These are phyloP conservation scores for Lindgomyces ingoldianus DNA, from an alignment of 495 filamentous ascomycete species.

Conservation along the genomic window DNA sequence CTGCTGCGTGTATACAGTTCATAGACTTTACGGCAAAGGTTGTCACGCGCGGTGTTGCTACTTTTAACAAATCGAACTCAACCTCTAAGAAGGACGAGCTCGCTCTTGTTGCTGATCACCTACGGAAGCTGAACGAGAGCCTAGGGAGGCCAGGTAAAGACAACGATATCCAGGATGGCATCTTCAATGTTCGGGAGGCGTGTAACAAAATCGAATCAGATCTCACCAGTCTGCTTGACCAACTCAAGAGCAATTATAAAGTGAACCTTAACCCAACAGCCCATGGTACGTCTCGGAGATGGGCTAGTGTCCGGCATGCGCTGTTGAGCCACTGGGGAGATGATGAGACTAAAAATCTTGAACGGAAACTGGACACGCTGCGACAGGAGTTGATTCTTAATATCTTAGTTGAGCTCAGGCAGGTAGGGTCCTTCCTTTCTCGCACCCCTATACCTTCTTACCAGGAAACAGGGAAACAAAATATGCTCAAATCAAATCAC, in stretches of 20 bases:
- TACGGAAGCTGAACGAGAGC: neutral
- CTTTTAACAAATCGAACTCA: slow-evolving; percentile 6
- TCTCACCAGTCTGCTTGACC: slow-evolving; percentile 6
- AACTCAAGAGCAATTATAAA: slow-evolving; percentile 7
- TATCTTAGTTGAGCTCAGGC: slow-evolving; percentile 1
- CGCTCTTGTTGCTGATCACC: neutral
- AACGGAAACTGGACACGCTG: neutral
- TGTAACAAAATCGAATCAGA: slow-evolving; percentile 5
- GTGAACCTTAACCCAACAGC: neutral
- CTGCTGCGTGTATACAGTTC: slow-evolving; percentile 11
- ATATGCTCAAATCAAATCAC: slow-evolving; percentile 3
- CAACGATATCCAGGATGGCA: neutral
- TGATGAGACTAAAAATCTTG: neutral
- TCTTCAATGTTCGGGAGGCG: neutral
- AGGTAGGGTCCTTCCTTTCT: neutral
- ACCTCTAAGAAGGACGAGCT: slow-evolving; percentile 8
- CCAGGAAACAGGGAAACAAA: neutral
- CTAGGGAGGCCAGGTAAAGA: neutral
- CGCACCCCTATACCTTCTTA: neutral
- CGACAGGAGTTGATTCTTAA: neutral
- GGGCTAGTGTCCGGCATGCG: neutral
- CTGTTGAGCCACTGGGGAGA: slow-evolving; percentile 1
- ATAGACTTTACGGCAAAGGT: slow-evolving; percentile 5
- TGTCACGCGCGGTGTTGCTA: neutral
- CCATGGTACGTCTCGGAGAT: slow-evolving; percentile 1